Conservation (phyloP, 176 grass and related monocot species). For the Triticum dicoccoides region DNA sequence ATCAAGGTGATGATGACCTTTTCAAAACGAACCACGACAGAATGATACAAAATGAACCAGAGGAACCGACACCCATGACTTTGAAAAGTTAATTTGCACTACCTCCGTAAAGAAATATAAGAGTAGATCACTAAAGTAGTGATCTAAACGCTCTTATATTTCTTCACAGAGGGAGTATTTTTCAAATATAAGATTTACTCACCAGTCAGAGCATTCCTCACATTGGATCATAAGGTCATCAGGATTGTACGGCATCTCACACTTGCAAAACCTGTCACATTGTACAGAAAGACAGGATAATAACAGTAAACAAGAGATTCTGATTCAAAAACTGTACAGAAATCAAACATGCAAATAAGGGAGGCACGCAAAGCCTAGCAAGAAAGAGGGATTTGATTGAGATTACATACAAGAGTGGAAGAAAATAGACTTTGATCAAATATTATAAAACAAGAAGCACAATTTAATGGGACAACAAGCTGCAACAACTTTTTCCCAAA, state of each 20-base stretch:
- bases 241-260: conserved; percentile 99
- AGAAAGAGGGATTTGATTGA: conserved; percentile 5
- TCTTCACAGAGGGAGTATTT: neutral
- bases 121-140: too few species aligned
- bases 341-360: neutral
- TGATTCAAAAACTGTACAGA: neutral
- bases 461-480: neutral
- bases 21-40: too few species aligned
- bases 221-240: conserved; percentile 99
- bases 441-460: neutral
- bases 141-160: too few species aligned
- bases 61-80: neutral
- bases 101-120: too few species aligned
- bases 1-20: too few species aligned
- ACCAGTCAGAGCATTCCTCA: conserved; percentile 95
- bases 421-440: neutral
- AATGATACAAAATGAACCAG: too few species aligned
- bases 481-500: neutral
- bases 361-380: neutral
- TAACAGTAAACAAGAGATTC: conserved; percentile 34
- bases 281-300: conserved; percentile 20
- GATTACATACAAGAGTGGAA: neutral
- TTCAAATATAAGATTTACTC: conserved; percentile 27
- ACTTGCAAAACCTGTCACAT: conserved; percentile 92
- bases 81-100: neutral